A percentile compares a stretch with the other conserved stretches of the same genome.
Conservation (phyloP, 305 asterid genomes). For the Fraxinus latifolia region DNA sequence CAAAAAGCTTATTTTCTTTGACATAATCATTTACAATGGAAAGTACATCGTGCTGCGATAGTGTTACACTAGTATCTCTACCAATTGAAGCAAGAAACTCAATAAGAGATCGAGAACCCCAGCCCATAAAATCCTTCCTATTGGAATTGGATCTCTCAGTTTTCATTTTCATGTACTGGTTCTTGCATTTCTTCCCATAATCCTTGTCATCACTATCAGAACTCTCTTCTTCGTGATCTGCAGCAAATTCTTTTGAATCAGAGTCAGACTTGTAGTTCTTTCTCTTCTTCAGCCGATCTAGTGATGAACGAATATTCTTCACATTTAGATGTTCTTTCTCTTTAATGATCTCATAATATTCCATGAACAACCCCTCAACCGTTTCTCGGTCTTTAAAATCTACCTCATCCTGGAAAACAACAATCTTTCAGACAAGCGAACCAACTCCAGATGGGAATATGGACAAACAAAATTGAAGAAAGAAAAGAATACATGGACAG, state of each 20-base stretch:
- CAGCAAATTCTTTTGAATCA: constrained; percentile 42
- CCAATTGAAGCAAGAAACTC: constrained; percentile 66
- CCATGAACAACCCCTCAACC: constrained; percentile 70
- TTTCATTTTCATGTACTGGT: constrained; percentile 33
- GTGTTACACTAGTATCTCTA: constrained; percentile 39
- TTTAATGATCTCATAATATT: constrained; percentile 60
- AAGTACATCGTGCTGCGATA: constrained; percentile 57
- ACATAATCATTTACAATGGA: constrained; percentile 48
- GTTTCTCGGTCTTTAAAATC: constrained; percentile 68
- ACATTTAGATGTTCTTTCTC: constrained; percentile 39
- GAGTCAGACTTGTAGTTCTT: constrained; percentile 27
- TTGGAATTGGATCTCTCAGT: constrained; percentile 38
- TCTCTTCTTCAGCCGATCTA: constrained; percentile 27
- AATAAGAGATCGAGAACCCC: constrained; percentile 74
- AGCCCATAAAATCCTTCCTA: constrained; percentile 53
- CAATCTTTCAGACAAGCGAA: constrained; percentile 16
- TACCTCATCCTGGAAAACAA: constrained; percentile 54
- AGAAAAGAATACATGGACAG: neutral
- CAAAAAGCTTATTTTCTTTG: constrained; percentile 46
- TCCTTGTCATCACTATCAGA: constrained; percentile 47
- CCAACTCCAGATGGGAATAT: constrained; percentile 6
- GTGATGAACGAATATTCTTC: constrained; percentile 46
- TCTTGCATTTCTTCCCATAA: constrained; percentile 25
- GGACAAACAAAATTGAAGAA: neutral
- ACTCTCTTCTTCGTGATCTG: constrained; percentile 38